Conservation (phyloP, 257 asterid species). For the Capsicum chinense region DNA sequence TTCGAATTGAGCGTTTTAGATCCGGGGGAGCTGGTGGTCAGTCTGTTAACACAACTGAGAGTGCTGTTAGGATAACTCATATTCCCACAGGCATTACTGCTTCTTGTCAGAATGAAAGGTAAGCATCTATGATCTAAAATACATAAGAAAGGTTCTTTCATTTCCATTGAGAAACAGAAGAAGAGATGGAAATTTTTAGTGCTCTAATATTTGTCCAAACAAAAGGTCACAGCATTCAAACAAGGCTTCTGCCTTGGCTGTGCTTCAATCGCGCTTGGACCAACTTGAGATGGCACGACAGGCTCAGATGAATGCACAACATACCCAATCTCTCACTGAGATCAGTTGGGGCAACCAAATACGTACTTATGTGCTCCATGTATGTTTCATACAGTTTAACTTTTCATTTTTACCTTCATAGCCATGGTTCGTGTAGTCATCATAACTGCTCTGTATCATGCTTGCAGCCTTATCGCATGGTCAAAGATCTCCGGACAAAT, state of each 20-base stretch:
- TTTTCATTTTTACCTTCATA: not conserved
- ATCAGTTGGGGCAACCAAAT: constrained; percentile 94
- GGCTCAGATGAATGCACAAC: constrained; percentile 81
- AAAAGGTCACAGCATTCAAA: constrained; percentile 94
- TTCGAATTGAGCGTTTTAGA: constrained; percentile 74
- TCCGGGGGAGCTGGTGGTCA: constrained; percentile 97
- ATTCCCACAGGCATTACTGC: constrained; percentile 91
- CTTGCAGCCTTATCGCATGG: constrained; percentile 95
- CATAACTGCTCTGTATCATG: not conserved
- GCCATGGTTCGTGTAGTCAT: not conserved
- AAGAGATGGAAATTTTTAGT: not conserved
- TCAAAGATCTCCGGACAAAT: constrained; percentile 90
- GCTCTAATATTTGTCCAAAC: constrained; percentile 19
- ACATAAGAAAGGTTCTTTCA: constrained; percentile 17
- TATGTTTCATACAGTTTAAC: constrained; percentile 38
- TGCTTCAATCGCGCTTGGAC: constrained; percentile 94
- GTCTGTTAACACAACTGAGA: constrained; percentile 83
- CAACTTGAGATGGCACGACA: constrained; percentile 88
- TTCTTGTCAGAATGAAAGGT: constrained; percentile 94
- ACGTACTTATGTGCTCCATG: constrained; percentile 91
- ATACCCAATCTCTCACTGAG: constrained; percentile 81
- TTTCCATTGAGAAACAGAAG: not conserved
- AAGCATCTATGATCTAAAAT: not conserved
- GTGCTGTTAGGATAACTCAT: constrained; percentile 95
- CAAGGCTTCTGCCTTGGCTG: constrained; percentile 95